phyloP scores from a whole-genome alignment of 2,329 filamentous ascomycete species.

The Pestalotiopsis sp. region DNA sequence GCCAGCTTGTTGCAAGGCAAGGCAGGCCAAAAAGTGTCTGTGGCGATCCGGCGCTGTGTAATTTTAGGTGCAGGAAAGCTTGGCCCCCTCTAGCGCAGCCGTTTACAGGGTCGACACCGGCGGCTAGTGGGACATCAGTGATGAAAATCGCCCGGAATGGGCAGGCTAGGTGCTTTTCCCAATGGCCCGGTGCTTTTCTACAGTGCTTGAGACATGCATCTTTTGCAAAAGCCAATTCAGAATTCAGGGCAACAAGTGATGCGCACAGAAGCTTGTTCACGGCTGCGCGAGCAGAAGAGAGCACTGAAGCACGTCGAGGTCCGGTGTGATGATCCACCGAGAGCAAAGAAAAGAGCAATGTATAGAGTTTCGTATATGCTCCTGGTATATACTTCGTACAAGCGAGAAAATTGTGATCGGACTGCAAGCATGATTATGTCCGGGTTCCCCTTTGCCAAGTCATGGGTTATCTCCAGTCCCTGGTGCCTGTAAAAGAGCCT shows the following conservation, averaged over 20 bases:
- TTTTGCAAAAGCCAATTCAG: neutral
- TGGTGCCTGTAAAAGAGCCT: neutral
- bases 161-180: neutral
- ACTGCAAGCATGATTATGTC: neutral
- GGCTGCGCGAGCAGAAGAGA: neutral
- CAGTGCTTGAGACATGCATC: neutral
- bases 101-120: neutral
- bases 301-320: neutral
- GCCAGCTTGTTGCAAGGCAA: too few species aligned
- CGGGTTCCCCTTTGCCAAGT: neutral
- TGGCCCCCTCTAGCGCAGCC: neutral
- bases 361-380: neutral
- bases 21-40: neutral
- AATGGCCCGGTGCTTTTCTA: neutral
- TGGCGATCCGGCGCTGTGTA: neutral
- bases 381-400: neutral
- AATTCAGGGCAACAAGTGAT: neutral
- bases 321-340: neutral
- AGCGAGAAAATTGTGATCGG: neutral
- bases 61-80: conserved; percentile 10
- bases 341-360: neutral
- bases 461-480: neutral
- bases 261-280: neutral
- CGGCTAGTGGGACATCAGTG: neutral
- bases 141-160: neutral